Evolutionary conservation across 1,139 yeast species (phyloP).

Genomic region (Diutina sp.): DNA sequence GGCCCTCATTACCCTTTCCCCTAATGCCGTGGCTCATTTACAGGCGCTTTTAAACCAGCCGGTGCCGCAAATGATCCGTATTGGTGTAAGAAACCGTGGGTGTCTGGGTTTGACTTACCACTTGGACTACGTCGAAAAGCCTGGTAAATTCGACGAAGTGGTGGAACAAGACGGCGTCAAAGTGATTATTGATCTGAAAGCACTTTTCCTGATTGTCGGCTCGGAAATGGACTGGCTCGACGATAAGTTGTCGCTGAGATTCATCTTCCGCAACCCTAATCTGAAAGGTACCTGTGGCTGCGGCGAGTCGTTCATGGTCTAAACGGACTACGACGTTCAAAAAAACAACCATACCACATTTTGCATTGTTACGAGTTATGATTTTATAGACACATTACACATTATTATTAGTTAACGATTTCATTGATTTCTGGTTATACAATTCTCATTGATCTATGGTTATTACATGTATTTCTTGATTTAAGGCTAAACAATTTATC

Average conservation of each 20-base stretch:
- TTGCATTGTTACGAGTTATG: background rate
- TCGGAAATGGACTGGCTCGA: constrained; percentile 98
- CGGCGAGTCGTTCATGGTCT: constrained; percentile 97
- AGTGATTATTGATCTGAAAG: constrained; percentile 89
- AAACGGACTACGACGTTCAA: constrained; percentile 5
- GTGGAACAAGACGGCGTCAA: constrained; percentile 89
- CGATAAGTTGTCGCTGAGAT: constrained; percentile 78
- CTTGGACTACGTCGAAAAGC: constrained; percentile 75
- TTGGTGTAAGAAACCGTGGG: constrained; percentile 92
- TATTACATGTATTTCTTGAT: too few relatives aligned
- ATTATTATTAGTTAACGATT: too few relatives aligned
- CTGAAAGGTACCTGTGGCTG: constrained; percentile 98
- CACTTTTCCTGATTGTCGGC: constrained; percentile 88
- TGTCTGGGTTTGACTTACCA: constrained; percentile 92
- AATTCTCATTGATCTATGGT: too few relatives aligned
- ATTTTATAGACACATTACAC: background rate
- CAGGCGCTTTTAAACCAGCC: constrained; percentile 61
- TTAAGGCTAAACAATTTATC: too few relatives aligned
- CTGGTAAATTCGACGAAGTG: constrained; percentile 89
- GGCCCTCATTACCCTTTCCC: constrained; percentile 72
- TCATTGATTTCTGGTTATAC: too few relatives aligned
- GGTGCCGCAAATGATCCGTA: constrained; percentile 75
- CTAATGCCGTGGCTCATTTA: constrained; percentile 64
- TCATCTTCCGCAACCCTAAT: constrained; percentile 89
- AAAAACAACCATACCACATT: background rate